Conservation (phyloP, 2,329 filamentous ascomycete genomes). For the Pleomassaria siparia region DNA sequence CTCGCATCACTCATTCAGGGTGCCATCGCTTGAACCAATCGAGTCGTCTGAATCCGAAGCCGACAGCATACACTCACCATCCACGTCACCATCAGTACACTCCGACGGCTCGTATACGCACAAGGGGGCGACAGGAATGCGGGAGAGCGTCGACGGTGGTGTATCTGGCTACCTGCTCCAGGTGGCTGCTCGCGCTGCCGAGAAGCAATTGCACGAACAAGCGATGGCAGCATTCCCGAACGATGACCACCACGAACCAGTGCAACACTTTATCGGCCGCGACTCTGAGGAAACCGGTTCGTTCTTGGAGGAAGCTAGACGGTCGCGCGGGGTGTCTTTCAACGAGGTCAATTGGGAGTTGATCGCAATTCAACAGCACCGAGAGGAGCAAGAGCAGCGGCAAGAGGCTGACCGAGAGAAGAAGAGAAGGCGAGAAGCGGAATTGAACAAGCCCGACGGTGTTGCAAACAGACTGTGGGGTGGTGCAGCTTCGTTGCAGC, state of each 20-base stretch:
- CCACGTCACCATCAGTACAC: slow-evolving; percentile 47
- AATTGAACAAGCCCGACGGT: slow-evolving; percentile 36
- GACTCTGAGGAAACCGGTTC: slow-evolving; percentile 49
- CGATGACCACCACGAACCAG: slow-evolving; percentile 67
- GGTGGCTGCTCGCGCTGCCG: slow-evolving; percentile 76
- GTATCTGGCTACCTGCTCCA: slow-evolving; percentile 77
- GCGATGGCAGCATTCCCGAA: slow-evolving; percentile 77
- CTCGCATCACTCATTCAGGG: slow-evolving; percentile 58
- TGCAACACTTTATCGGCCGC: slow-evolving; percentile 70
- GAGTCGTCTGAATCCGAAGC: slow-evolving; percentile 61
- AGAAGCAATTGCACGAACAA: slow-evolving; percentile 76
- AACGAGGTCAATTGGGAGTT: slow-evolving; percentile 72
- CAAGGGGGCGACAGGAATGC: slow-evolving; percentile 56
- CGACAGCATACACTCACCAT: slow-evolving; percentile 49
- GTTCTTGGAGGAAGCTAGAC: slow-evolving; percentile 13
- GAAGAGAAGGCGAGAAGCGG: slow-evolving; percentile 39
- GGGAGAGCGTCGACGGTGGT: slow-evolving; percentile 72
- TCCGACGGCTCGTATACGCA: slow-evolving; percentile 54
- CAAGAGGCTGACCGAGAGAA: slow-evolving; percentile 25
- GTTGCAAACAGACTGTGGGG: slow-evolving; percentile 40
- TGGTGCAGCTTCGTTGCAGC: slow-evolving; percentile 36
- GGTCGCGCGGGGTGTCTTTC: slow-evolving; percentile 63
- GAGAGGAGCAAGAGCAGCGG: slow-evolving; percentile 62
- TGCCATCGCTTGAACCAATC: slow-evolving; percentile 64
- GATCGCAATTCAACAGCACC: slow-evolving; percentile 77